Evolutionary conservation across 139 green algal genomes (phyloP).

Genomic region (Chlorella sp.): DNA sequence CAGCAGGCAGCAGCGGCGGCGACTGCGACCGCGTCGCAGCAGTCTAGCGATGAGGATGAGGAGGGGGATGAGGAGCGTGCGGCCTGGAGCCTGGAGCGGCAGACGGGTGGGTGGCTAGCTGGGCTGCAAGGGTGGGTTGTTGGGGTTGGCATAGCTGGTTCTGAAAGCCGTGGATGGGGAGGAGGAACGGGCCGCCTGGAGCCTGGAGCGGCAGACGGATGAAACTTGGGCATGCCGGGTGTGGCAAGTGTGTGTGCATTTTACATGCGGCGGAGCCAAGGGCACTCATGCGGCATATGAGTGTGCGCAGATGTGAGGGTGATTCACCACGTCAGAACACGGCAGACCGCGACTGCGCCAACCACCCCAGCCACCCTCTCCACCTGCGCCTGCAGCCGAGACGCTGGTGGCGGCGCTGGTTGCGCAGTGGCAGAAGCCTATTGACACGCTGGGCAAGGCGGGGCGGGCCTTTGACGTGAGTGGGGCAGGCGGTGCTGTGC

Average conservation of each 20-base stretch:
- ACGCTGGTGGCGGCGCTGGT: slow-evolving; percentile 58
- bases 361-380: too few species aligned
- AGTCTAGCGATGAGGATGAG: slow-evolving; percentile 36
- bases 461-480: slow-evolving; percentile 79
- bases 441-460: slow-evolving; percentile 71
- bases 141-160: too few species aligned
- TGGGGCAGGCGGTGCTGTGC: too few species aligned
- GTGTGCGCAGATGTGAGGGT: too few species aligned
- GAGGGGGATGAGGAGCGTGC: slow-evolving; percentile 44
- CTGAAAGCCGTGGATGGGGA: slow-evolving; percentile 25
- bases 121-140: too few species aligned
- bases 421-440: slow-evolving; percentile 66
- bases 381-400: slow-evolving; percentile 46
- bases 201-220: slow-evolving; percentile 55
- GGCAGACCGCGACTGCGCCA: too few species aligned
- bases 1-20: neutral
- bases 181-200: slow-evolving; percentile 45
- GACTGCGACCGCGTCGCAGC: neutral
- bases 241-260: too few species aligned
- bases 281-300: too few species aligned
- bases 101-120: slow-evolving; percentile 32
- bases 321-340: too few species aligned
- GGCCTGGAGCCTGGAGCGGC: slow-evolving; percentile 57
- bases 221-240: too few species aligned
- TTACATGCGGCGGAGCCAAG: too few species aligned